Evolutionary conservation across 257 asterid genomes (phyloP), one percentile per base, ranked within the genome.

Genomic region (Plantago elongata): DNA sequence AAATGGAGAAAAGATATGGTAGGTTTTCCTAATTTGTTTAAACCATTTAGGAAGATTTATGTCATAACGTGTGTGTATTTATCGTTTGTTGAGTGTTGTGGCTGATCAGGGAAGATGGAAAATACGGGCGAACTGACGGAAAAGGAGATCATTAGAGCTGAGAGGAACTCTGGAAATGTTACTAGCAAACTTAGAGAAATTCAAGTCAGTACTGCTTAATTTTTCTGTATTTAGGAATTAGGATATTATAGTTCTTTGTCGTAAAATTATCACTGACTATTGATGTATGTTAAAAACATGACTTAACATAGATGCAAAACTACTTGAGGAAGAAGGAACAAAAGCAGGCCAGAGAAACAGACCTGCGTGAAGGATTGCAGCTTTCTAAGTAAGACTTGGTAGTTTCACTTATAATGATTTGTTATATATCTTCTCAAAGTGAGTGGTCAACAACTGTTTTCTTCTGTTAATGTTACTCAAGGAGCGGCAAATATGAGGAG

Each of bases 1-100:
- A 57, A 81, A 78, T 91, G 98, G 86, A 82, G 83, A 91, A 79
- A 79, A 84, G 92, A 88, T 70, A 79, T 65, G 98, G 98, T 91
- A 45, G 62, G 69, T 74, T 68, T 47, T 27, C 30, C 18, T 37
- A 10, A 29, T 60, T 55, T 11, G 5, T 57, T 22, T 22, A 22
- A 22, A 22, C 38, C 34, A 40, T 34, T 63, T 45, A 7, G 45
- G 1, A 58, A 58, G 9, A 44, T 44, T 4, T 34, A 34, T 34
- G 5, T 57, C 1, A 7, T 29, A 9, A 5, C 45, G 2, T 9
- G 61, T 30, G 34, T n/a, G 27, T 11, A 38, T 38, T 57, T 22
- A 14, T 37, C 6, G 12, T 13, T 51, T 17, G 40, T 18, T 55
- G 48, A 47, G 52, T 61, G 0, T 17, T 45, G 49, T 51, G 38